A percentile compares a stretch with the other conserved stretches of the same genome.
Conservation (phyloP, 1,139 yeast genomes). For the Suhomyces guaymorum region DNA sequence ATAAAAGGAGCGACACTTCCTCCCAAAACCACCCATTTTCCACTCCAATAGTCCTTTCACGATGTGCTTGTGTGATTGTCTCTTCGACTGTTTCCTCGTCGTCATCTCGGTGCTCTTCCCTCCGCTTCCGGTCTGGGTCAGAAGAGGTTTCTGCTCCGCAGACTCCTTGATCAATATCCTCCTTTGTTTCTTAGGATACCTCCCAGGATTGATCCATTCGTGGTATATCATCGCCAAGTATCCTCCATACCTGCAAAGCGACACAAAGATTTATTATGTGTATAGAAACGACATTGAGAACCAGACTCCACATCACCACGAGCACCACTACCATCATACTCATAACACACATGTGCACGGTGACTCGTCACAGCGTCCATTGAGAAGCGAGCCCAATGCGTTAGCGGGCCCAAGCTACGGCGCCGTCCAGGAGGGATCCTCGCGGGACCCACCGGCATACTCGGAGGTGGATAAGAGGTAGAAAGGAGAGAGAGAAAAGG, state of each 20-base stretch:
- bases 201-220: constrained; percentile 69
- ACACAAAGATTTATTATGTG: constrained; percentile 34
- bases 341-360: constrained; percentile 15
- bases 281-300: constrained; percentile 37
- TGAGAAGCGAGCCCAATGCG: constrained; percentile 16
- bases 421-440: constrained; percentile 25
- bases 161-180: constrained; percentile 62
- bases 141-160: constrained; percentile 62
- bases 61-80: constrained; percentile 18
- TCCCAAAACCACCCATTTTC: neutral
- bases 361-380: constrained; percentile 13
- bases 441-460: constrained; percentile 38
- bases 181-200: constrained; percentile 59
- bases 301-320: constrained; percentile 20
- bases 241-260: constrained; percentile 28
- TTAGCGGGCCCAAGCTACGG: constrained; percentile 26
- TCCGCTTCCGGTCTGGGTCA: constrained; percentile 71
- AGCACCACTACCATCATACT: constrained; percentile 26
- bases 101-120: constrained; percentile 64
- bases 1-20: neutral
- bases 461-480: constrained; percentile 27
- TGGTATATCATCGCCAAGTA: constrained; percentile 62
- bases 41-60: neutral
- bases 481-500: neutral
- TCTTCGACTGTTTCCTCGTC: constrained; percentile 56